Percentiles rank a stretch among this genome's conserved stretches.
Evolutionary conservation across 768 basidiomycete genomes (phyloP).

Genomic region (button mushroom (Agaricus bisporus)): DNA sequence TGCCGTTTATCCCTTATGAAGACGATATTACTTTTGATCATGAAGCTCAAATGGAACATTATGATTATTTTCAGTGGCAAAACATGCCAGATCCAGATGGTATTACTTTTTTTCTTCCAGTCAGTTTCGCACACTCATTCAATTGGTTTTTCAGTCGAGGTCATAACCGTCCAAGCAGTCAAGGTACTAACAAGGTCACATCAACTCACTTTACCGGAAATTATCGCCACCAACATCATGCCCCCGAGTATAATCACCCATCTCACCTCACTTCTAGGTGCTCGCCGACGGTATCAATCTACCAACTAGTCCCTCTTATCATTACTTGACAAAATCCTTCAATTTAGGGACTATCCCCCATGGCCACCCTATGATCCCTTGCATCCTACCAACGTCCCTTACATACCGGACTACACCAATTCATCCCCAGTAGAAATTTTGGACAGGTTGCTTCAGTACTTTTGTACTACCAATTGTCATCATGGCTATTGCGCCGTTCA

Average conservation of each 20-base stretch:
- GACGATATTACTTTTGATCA: conserved; percentile 53
- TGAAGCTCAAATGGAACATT: conserved; percentile 30
- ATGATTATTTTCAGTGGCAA: conserved; percentile 50
- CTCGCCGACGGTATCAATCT: not conserved
- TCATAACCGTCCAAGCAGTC: conserved; percentile 42
- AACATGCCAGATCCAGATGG: conserved; percentile 27
- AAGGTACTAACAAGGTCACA: conserved; percentile 33
- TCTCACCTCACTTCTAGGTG: conserved; percentile 3
- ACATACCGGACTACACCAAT: not conserved
- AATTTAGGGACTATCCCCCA: conserved; percentile 24
- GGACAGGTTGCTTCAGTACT: conserved; percentile 29
- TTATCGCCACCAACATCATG: conserved; percentile 45
- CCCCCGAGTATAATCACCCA: conserved; percentile 19
- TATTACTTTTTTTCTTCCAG: conserved; percentile 14
- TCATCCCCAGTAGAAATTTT: conserved; percentile 19
- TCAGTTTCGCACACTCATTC: not conserved
- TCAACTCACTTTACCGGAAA: conserved; percentile 32
- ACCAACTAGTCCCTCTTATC: not conserved
- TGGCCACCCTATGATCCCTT: conserved; percentile 19
- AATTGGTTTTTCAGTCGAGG: conserved; percentile 31
- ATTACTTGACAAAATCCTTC: not conserved
- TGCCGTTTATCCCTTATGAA: conserved; percentile 57
- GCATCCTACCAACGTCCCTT: conserved; percentile 9
- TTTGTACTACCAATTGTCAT: conserved; percentile 51
- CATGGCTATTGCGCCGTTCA: conserved; percentile 46